Evolutionary conservation across 1,139 yeast species (phyloP).

Genomic region (Protomyces inouyei): DNA sequence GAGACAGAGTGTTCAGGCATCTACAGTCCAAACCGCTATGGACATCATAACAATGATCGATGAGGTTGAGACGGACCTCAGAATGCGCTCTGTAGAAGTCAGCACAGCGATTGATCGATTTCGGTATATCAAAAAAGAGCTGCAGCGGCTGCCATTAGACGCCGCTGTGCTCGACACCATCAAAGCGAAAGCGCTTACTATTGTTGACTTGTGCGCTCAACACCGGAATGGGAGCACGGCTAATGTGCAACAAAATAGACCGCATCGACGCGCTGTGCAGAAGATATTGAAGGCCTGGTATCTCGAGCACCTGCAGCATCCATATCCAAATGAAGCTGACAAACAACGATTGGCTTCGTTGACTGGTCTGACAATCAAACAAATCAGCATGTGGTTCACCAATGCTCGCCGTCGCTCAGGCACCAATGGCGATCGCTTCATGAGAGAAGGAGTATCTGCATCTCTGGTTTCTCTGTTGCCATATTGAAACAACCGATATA

Average conservation of each 20-base stretch:
- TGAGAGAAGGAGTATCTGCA: slow-evolving; percentile 26
- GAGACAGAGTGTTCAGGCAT: too few relatives aligned
- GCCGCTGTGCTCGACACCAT: neutral
- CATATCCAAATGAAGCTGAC: slow-evolving; percentile 89
- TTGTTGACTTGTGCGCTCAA: neutral
- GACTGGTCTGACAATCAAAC: slow-evolving; percentile 88
- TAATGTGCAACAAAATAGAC: neutral
- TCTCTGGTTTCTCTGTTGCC: slow-evolving; percentile 1
- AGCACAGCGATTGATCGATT: neutral
- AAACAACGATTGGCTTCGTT: slow-evolving; percentile 70
- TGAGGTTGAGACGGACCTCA: neutral
- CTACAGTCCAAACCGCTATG: neutral
- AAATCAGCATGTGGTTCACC: slow-evolving; percentile 92
- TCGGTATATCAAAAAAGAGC: neutral
- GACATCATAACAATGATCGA: neutral
- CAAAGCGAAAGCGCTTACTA: neutral
- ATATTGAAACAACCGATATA: neutral
- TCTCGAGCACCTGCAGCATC: slow-evolving; percentile 77
- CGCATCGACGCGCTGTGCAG: neutral
- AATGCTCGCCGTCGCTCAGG: slow-evolving; percentile 76
- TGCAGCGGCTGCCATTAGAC: neutral
- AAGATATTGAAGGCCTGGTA: slow-evolving; percentile 72
- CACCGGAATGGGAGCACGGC: neutral
- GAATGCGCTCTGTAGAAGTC: neutral
- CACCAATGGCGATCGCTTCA: slow-evolving; percentile 47